Evolutionary conservation across 164 flowering plant species (phyloP).

Genomic region (Aristolochia contorta): DNA sequence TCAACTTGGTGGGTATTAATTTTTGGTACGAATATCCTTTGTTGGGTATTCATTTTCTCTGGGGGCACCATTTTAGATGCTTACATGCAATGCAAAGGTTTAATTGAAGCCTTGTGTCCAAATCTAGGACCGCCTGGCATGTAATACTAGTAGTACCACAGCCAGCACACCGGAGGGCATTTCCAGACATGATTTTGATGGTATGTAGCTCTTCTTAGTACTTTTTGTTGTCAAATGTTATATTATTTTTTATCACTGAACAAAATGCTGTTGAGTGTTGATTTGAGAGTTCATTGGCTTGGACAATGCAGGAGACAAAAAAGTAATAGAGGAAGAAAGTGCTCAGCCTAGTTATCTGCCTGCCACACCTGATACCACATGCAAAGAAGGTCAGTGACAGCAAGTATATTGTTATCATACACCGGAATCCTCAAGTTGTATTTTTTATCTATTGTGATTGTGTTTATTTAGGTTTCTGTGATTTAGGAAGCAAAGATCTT

Average conservation of each 20-base stretch:
- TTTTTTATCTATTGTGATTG: background rate
- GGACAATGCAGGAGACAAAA: conserved; percentile 25
- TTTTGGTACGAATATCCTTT: background rate
- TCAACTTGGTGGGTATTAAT: conserved; percentile 22
- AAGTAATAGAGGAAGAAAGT: conserved; percentile 35
- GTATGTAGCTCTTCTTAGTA: conserved; percentile 23
- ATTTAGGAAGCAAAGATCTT: conserved; percentile 19
- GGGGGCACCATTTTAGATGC: background rate
- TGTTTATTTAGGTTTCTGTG: conserved; percentile 1
- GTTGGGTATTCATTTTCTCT: background rate
- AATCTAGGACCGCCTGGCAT: conserved; percentile 23
- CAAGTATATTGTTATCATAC: background rate
- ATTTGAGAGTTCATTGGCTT: background rate
- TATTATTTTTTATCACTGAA: background rate
- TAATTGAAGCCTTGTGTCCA: conserved; percentile 2
- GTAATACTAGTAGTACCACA: conserved; percentile 10
- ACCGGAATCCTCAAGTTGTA: no score
- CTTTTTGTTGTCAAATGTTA: background rate
- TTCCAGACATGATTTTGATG: conserved; percentile 47
- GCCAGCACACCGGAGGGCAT: conserved; percentile 13
- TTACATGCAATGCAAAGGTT: background rate
- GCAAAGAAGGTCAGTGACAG: conserved; percentile 34
- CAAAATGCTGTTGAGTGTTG: background rate
- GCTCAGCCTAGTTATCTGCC: conserved; percentile 15
- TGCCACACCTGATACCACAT: conserved; percentile 18